Evolutionary conservation across 2,329 filamentous ascomycete genomes (phyloP).

Genomic region (Alternaria atra): DNA sequence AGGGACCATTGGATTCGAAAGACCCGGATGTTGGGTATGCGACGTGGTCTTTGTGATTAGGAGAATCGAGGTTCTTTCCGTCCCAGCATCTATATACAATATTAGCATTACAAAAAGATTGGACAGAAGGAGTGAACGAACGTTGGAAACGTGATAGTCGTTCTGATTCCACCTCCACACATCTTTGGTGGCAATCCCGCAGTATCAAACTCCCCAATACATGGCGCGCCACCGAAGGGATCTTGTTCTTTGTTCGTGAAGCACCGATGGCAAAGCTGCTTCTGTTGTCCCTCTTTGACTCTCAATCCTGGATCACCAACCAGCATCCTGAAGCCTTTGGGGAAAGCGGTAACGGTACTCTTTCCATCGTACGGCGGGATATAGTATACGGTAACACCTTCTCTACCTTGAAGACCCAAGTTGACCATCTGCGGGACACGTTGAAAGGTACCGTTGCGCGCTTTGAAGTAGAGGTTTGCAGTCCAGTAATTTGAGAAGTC

Average conservation of each 20-base stretch:
- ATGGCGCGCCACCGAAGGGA: slow-evolving; percentile 51
- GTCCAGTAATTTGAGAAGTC: slow-evolving; percentile 39
- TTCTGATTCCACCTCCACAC: slow-evolving; percentile 55
- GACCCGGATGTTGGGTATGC: slow-evolving; percentile 36
- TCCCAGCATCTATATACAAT: slow-evolving; percentile 52
- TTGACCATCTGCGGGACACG: slow-evolving; percentile 43
- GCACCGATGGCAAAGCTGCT: slow-evolving; percentile 57
- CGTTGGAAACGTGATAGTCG: slow-evolving; percentile 59
- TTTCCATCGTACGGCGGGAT: slow-evolving; percentile 44
- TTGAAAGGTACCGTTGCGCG: slow-evolving; percentile 39
- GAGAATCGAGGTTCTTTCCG: slow-evolving; percentile 59
- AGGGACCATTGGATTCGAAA: slow-evolving; percentile 39
- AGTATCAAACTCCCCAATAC: slow-evolving; percentile 41
- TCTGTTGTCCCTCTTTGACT: slow-evolving; percentile 29
- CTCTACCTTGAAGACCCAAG: slow-evolving; percentile 30
- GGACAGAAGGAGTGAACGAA: neutral
- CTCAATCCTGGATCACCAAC: slow-evolving; percentile 35
- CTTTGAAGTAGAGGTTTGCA: slow-evolving; percentile 40
- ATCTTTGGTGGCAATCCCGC: slow-evolving; percentile 33
- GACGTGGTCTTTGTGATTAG: slow-evolving; percentile 65
- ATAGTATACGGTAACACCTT: slow-evolving; percentile 43
- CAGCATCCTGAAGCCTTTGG: slow-evolving; percentile 40
- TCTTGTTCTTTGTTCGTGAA: slow-evolving; percentile 54
- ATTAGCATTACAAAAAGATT: neutral
- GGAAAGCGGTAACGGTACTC: slow-evolving; percentile 48